A percentile compares a stretch with the other conserved stretches of the same genome.
These are phyloP conservation scores for Elaeis guineensis DNA, from an alignment of 176 grass and related monocot genomes.

Conservation along the genomic window DNA sequence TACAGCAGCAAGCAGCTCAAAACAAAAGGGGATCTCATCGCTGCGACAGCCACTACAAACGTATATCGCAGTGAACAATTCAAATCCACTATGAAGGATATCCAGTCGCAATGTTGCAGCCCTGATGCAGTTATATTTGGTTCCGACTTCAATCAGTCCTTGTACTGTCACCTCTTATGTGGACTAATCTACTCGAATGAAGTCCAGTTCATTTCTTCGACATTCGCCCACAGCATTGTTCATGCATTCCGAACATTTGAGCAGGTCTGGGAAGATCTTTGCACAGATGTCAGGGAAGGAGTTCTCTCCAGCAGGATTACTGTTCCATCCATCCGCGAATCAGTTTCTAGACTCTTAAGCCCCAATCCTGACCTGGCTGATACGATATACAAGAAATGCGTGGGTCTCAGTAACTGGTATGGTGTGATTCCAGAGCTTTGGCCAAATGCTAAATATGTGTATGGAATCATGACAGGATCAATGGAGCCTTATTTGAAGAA, in stretches of 20 bases:
- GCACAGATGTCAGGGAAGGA: conserved; percentile 55
- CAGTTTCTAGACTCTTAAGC: conserved; percentile 41
- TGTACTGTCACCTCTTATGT: conserved; percentile 92
- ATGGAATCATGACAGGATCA: conserved; percentile 86
- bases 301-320: conserved; percentile 40
- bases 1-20: conserved; percentile 70
- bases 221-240: conserved; percentile 86
- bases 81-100: conserved; percentile 55
- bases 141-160: conserved; percentile 60
- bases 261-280: conserved; percentile 72
- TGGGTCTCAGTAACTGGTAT: conserved; percentile 74
- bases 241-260: conserved; percentile 78
- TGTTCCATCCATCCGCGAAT: conserved; percentile 31
- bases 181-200: conserved; percentile 52
- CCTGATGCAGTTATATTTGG: conserved; percentile 75
- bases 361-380: conserved; percentile 58
- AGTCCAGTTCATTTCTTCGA: conserved; percentile 65
- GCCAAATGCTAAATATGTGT: conserved; percentile 73
- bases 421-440: conserved; percentile 83
- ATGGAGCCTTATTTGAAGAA: conserved; percentile 90
- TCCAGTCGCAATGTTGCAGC: conserved; percentile 62
- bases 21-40: conserved; percentile 56
- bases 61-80: conserved; percentile 62
- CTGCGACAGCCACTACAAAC: conserved; percentile 79
- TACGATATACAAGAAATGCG: conserved; percentile 37